Evolutionary conservation across 148 eudicot genomes (phyloP).

Genomic region (Mesembryanthemum crystallinum): DNA sequence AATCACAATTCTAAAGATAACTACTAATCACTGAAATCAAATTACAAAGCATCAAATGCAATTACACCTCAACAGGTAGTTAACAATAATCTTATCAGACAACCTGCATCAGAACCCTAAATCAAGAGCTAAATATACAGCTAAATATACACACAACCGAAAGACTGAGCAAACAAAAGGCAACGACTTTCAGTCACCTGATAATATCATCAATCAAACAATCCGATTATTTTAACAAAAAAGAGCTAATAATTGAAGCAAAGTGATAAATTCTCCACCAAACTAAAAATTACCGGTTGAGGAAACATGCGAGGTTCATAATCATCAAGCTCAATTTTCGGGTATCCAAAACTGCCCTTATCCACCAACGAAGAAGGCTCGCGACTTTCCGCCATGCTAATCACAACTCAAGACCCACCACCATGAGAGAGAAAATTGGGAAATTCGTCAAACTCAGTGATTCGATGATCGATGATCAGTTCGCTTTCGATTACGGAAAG

Average conservation of each 20-base stretch:
- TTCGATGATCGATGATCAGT: not conserved
- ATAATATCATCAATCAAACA: not conserved
- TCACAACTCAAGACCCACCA: constrained; percentile 3
- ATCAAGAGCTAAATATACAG: not conserved
- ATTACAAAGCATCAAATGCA: not conserved
- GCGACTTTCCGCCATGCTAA: constrained; percentile 27
- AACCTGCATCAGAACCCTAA: not conserved
- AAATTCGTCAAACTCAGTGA: not conserved
- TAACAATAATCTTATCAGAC: not conserved
- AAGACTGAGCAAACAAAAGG: constrained; percentile 8
- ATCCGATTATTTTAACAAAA: not conserved
- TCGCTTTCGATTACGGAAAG: not conserved
- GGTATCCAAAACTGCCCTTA: constrained; percentile 31
- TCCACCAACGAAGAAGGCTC: constrained; percentile 18
- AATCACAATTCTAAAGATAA: not conserved
- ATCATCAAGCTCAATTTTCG: constrained; percentile 46
- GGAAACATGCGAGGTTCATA: constrained; percentile 39
- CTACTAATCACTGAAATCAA: not conserved
- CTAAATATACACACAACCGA: not conserved
- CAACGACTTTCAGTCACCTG: not conserved
- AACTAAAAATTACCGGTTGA: constrained; percentile 30
- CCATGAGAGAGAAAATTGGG: not conserved
- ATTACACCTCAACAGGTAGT: no score
- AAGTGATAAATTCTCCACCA: not conserved
- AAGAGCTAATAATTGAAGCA: not conserved